Conservation (phyloP, 2,329 filamentous ascomycete genomes). For the Penicillium concentricum region DNA sequence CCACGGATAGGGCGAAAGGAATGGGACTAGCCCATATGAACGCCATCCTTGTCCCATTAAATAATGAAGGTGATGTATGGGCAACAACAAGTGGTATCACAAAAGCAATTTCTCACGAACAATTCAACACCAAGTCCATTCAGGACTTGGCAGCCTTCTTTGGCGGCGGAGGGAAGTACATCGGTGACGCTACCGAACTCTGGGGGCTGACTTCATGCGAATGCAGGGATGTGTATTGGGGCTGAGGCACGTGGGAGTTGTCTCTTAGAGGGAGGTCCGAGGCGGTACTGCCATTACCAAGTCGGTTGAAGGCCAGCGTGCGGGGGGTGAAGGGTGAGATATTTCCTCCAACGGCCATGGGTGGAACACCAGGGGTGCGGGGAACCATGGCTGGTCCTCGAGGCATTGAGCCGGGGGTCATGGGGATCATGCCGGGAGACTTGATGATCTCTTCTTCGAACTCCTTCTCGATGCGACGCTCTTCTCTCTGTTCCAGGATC, state of each 20-base stretch:
- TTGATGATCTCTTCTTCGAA: conserved; percentile 43
- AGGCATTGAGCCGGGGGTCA: conserved; percentile 30
- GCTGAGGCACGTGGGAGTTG: conserved; percentile 26
- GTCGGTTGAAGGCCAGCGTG: conserved; percentile 43
- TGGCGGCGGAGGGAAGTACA: conserved; percentile 47
- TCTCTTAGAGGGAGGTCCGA: conserved; percentile 44
- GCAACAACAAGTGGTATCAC: conserved; percentile 8
- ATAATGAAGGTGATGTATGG: conserved; percentile 7
- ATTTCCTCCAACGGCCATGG: conserved; percentile 24
- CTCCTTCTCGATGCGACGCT: conserved; percentile 40
- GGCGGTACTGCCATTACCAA: conserved; percentile 35
- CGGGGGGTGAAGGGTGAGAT: conserved; percentile 37
- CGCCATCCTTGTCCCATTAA: neutral
- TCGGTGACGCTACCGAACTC: conserved; percentile 16
- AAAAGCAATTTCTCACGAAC: neutral
- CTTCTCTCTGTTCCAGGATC: conserved; percentile 35
- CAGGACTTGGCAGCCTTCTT: conserved; percentile 37
- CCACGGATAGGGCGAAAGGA: neutral
- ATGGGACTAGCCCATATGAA: neutral
- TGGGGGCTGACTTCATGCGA: conserved; percentile 16
- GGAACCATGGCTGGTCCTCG: conserved; percentile 24
- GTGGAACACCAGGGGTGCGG: conserved; percentile 32
- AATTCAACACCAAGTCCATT: neutral
- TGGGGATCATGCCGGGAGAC: conserved; percentile 36
- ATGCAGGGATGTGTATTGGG: conserved; percentile 22